Evolutionary conservation across 148 eudicot species (phyloP), one percentile per base, ranked within the genome.

Genomic region (Rheum nobile): DNA sequence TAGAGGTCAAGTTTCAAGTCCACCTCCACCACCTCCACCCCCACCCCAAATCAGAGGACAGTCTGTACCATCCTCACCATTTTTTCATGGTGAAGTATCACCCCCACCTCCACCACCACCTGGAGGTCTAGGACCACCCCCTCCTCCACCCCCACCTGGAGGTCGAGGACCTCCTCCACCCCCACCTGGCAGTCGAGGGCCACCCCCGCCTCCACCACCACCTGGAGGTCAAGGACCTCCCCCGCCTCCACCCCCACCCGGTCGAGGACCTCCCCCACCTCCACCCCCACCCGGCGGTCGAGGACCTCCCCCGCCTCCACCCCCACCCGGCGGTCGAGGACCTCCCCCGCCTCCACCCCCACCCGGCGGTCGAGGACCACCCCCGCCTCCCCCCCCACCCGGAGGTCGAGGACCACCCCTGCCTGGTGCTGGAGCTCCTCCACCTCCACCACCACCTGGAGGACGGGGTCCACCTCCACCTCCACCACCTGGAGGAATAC

Each of bases 401-500:
- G 77, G 77, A 16, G 76, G 76, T 14, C 19, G 50, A 12, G 78
- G 75, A 7, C 59, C 78, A 57, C 79, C 76, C 26, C 70, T 79
- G 12, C 77, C 79, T n/a, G 74, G 63, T n/a, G 71, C 74, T 35
- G 76, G 71, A 0, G 79, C 75, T 7, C 86, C 88, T 21, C 90
- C 86, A 9, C 88, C 84, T 1, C 81, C 84, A 3, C 72, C 72
- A n/a, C 63, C 79, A 71, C 73, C 73, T 32, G 70, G 70, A 39
- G 48, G 48, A 26, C 50, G 6, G 7, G 73, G 50, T 21, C 73
- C 73, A 39, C 73, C 73, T 10, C 84, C 88, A 0, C 88, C 91
- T 44, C 86, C 90, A 4, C 70, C 78, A 43, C 74, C 65, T 17
- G 35, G 76, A 63, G 85, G 86, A 67, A 85, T 75, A 26, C 88